These are phyloP conservation scores for Nematocida major DNA, from an alignment of 371 early-diverging fungal genomes.

Conservation along the genomic window DNA sequence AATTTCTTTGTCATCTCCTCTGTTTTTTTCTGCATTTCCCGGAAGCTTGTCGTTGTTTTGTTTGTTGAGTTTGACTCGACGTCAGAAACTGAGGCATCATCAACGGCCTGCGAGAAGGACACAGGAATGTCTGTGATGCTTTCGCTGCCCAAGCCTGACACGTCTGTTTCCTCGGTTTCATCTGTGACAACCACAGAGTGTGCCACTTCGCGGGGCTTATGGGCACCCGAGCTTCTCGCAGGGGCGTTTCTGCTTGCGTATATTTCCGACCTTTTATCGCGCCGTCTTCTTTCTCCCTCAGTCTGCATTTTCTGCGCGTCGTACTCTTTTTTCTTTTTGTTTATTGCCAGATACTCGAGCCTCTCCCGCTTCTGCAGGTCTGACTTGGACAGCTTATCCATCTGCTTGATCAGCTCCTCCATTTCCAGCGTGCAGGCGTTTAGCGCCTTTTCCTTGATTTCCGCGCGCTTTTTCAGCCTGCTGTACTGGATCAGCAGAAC, in stretches of 20 bases:
- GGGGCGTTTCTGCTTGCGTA: no score
- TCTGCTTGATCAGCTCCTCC: constrained; percentile 29
- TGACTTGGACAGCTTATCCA: constrained; percentile 51
- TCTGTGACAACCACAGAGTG: constrained; percentile 35
- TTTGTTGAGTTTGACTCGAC: constrained; percentile 12
- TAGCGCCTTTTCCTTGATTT: constrained; percentile 53
- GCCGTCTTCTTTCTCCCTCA: constrained; percentile 28
- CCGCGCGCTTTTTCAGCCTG: constrained; percentile 43
- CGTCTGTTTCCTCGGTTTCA: background rate
- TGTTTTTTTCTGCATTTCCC: constrained; percentile 62
- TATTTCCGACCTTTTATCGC: no score
- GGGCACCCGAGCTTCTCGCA: background rate
- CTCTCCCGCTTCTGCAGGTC: constrained; percentile 48
- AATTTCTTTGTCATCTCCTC: constrained; percentile 61
- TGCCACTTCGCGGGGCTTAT: constrained; percentile 27
- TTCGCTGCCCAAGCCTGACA: background rate
- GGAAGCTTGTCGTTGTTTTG: constrained; percentile 59
- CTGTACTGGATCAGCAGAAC: constrained; percentile 40
- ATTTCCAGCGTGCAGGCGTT: constrained; percentile 58
- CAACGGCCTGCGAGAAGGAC: background rate
- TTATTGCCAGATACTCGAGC: constrained; percentile 44
- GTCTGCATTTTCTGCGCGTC: constrained; percentile 10
- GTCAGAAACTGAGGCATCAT: constrained; percentile 47
- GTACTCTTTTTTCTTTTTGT: constrained; percentile 49
- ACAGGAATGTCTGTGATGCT: background rate